Evolutionary conservation across 768 basidiomycete genomes (phyloP).

Genomic region (Exidia glandulosa): DNA sequence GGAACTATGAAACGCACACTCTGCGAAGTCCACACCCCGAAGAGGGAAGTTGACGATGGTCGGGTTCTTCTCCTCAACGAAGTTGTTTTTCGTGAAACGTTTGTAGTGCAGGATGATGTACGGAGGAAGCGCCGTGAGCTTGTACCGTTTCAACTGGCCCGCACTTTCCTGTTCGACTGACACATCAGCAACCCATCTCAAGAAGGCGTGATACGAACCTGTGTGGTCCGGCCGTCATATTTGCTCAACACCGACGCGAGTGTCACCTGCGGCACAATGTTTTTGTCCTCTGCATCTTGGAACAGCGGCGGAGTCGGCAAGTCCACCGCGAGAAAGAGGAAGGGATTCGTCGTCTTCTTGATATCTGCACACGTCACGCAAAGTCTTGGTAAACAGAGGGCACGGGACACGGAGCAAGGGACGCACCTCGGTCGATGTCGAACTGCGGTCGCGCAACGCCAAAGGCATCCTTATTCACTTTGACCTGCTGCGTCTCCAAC

Average conservation of each 20-base stretch:
- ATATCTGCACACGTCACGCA: constrained; percentile 50
- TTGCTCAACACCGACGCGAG: constrained; percentile 84
- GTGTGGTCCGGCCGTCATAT: constrained; percentile 85
- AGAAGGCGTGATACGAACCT: constrained; percentile 35
- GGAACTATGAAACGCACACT: constrained; percentile 52
- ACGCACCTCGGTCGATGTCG: constrained; percentile 84
- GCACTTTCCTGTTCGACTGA: constrained; percentile 84
- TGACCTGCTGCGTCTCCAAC: constrained; percentile 87
- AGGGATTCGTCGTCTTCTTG: constrained; percentile 76
- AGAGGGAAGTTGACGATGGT: constrained; percentile 97
- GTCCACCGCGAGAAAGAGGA: constrained; percentile 92
- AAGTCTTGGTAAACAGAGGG: too few relatives aligned
- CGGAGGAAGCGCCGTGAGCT: constrained; percentile 78
- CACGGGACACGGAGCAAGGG: constrained; percentile 1
- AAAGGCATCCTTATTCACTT: constrained; percentile 67
- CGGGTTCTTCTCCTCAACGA: constrained; percentile 98
- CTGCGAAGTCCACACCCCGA: constrained; percentile 81
- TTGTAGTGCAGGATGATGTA: constrained; percentile 95
- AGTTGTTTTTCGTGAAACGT: constrained; percentile 90
- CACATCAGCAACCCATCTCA: background rate
- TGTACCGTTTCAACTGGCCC: constrained; percentile 79
- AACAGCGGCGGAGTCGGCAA: constrained; percentile 96
- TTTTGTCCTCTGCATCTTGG: constrained; percentile 92
- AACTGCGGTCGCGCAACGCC: constrained; percentile 78
- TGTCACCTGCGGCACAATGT: constrained; percentile 96